Conservation (phyloP, 2,329 filamentous ascomycete species). For the Exophiala lecanii-corni region DNA sequence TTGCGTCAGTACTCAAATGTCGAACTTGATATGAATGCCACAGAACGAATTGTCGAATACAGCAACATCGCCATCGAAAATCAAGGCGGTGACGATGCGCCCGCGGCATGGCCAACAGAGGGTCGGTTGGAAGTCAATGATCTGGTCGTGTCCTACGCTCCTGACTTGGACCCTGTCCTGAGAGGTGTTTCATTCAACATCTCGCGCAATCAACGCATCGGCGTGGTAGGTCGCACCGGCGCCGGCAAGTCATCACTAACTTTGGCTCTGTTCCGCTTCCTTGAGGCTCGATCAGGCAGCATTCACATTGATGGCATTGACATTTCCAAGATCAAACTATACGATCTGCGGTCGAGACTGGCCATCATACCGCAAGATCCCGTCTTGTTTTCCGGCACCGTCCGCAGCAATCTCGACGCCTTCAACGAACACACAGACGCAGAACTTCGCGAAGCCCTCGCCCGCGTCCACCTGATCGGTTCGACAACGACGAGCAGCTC, state of each 20-base stretch:
- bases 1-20: slow-evolving; percentile 65
- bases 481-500: slow-evolving; percentile 32
- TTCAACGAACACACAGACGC: slow-evolving; percentile 66
- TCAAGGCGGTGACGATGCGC: slow-evolving; percentile 56
- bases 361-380: slow-evolving; percentile 82
- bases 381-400: slow-evolving; percentile 73
- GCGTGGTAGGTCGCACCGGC: slow-evolving; percentile 73
- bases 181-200: slow-evolving; percentile 65
- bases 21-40: slow-evolving; percentile 74
- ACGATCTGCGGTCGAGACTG: slow-evolving; percentile 66
- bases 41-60: slow-evolving; percentile 73
- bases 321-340: slow-evolving; percentile 65
- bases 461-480: slow-evolving; percentile 63
- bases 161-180: slow-evolving; percentile 65
- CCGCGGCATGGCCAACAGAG: slow-evolving; percentile 70
- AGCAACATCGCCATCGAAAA: slow-evolving; percentile 63
- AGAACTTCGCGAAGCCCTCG: slow-evolving; percentile 65
- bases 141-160: slow-evolving; percentile 67
- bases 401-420: slow-evolving; percentile 72
- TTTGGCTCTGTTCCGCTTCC: slow-evolving; percentile 70
- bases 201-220: slow-evolving; percentile 63
- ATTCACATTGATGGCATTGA: slow-evolving; percentile 70
- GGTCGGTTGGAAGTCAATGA: slow-evolving; percentile 69
- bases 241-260: slow-evolving; percentile 74
- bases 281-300: slow-evolving; percentile 62